These are phyloP conservation scores for Aspergillus persii DNA, from an alignment of 2,329 filamentous ascomycete genomes.

Conservation along the genomic window DNA sequence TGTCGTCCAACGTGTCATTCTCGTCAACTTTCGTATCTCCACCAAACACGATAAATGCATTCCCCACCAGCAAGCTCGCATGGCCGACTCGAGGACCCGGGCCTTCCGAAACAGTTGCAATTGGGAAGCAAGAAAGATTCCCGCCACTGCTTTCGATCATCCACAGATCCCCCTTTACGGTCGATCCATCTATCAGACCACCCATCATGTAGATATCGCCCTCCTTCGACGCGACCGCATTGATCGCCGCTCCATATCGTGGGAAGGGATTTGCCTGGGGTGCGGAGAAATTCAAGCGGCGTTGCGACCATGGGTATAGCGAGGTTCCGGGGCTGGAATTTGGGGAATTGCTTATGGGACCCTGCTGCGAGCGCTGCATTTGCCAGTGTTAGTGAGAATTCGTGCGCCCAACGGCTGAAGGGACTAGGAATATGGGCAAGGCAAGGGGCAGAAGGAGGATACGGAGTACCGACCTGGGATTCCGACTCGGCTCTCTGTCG, in stretches of 20 bases:
- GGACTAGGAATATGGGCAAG: not conserved
- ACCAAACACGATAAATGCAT: constrained; percentile 98
- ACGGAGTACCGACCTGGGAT: constrained; percentile 48
- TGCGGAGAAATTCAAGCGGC: constrained; percentile 79
- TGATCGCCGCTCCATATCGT: constrained; percentile 94
- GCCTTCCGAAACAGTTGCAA: constrained; percentile 88
- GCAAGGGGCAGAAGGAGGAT: no score
- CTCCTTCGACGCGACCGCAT: constrained; percentile 88
- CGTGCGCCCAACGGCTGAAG: not conserved
- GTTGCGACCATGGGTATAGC: constrained; percentile 94
- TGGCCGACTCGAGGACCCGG: constrained; percentile 94
- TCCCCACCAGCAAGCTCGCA: constrained; percentile 88
- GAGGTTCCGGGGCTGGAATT: constrained; percentile 66
- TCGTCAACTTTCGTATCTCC: constrained; percentile 98
- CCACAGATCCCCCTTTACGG: constrained; percentile 96
- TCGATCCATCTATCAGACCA: constrained; percentile 88
- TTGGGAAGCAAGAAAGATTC: constrained; percentile 84
- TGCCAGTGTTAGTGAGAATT: constrained; percentile 11
- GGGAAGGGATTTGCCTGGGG: constrained; percentile 85
- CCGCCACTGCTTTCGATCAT: constrained; percentile 85
- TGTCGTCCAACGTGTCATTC: constrained; percentile 86
- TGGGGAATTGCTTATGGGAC: constrained; percentile 53
- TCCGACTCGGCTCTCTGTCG: constrained; percentile 57
- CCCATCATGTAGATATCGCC: constrained; percentile 98
- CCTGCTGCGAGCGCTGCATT: constrained; percentile 44